Evolutionary conservation across 257 asterid genomes (phyloP).

Genomic region (Solanum arcanum): DNA sequence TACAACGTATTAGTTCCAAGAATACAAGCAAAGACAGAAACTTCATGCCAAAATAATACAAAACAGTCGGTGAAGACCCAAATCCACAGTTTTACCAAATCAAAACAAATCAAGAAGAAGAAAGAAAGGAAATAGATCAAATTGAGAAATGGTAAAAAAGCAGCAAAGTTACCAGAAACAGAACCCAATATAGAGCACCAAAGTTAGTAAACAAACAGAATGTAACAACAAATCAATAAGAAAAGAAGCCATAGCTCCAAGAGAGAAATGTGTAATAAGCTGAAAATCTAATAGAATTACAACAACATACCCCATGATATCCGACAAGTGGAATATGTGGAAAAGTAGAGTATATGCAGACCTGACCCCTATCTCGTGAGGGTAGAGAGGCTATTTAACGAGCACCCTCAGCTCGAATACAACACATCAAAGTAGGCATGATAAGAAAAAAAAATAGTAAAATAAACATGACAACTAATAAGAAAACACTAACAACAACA

Average conservation of each 20-base stretch:
- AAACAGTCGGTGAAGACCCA: neutral
- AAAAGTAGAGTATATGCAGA: neutral
- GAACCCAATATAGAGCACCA: slow-evolving; percentile 14
- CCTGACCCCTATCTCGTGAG: neutral
- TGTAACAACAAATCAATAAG: neutral
- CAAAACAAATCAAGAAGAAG: neutral
- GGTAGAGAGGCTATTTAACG: neutral
- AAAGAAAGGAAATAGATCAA: neutral
- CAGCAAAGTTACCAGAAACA: neutral
- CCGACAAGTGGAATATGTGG: neutral
- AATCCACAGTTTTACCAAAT: neutral
- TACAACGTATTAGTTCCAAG: neutral
- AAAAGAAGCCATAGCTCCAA: neutral
- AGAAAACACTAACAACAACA: neutral
- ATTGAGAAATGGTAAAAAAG: neutral
- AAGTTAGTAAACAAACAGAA: neutral
- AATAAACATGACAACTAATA: neutral
- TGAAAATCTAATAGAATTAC: neutral
- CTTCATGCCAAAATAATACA: neutral
- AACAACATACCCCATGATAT: neutral
- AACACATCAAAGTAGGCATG: neutral
- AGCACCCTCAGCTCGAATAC: neutral
- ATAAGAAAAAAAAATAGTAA: neutral
- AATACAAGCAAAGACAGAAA: neutral
- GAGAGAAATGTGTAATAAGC: neutral